Evolutionary conservation across 2,329 filamentous ascomycete species (phyloP).

Genomic region (Alternaria burnsii): DNA sequence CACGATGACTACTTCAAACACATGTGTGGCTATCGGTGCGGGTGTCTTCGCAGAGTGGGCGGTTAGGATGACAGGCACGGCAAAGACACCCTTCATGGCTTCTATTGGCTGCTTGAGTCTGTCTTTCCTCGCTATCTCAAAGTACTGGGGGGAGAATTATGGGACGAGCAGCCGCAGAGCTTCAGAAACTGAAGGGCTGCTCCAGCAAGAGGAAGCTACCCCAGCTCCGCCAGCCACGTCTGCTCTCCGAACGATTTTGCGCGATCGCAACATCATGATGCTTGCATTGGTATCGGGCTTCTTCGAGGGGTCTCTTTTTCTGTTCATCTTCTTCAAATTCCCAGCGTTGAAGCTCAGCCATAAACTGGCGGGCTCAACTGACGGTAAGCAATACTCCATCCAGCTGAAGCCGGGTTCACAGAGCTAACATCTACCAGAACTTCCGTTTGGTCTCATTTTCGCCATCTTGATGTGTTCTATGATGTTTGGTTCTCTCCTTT

Average conservation of each 20-base stretch:
- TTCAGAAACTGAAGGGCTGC: slow-evolving; percentile 32
- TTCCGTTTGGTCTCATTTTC: slow-evolving; percentile 63
- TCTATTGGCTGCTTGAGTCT: slow-evolving; percentile 55
- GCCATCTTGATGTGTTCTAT: slow-evolving; percentile 67
- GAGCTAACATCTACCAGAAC: slow-evolving; percentile 29
- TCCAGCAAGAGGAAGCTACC: slow-evolving; percentile 40
- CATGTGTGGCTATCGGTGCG: slow-evolving; percentile 61
- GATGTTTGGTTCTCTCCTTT: slow-evolving; percentile 66
- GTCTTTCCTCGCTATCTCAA: slow-evolving; percentile 58
- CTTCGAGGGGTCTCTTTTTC: slow-evolving; percentile 69
- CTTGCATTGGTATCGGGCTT: slow-evolving; percentile 63
- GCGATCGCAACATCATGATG: slow-evolving; percentile 60
- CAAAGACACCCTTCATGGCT: slow-evolving; percentile 62
- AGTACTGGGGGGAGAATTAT: slow-evolving; percentile 64
- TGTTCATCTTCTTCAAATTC: slow-evolving; percentile 71
- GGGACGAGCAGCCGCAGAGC: slow-evolving; percentile 43
- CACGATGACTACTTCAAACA: slow-evolving; percentile 60
- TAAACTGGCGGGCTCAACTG: slow-evolving; percentile 37
- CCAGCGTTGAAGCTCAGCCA: slow-evolving; percentile 58
- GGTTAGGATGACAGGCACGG: slow-evolving; percentile 58
- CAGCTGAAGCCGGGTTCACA: too few relatives aligned
- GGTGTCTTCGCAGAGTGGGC: slow-evolving; percentile 64
- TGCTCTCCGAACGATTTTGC: slow-evolving; percentile 34
- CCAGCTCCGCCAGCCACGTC: slow-evolving; percentile 29
- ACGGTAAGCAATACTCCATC: slow-evolving; percentile 26